A percentile compares a stretch with the other conserved stretches of the same genome.
Conservation (phyloP, 1,139 yeast species). For the Kodamaea fungicola region DNA sequence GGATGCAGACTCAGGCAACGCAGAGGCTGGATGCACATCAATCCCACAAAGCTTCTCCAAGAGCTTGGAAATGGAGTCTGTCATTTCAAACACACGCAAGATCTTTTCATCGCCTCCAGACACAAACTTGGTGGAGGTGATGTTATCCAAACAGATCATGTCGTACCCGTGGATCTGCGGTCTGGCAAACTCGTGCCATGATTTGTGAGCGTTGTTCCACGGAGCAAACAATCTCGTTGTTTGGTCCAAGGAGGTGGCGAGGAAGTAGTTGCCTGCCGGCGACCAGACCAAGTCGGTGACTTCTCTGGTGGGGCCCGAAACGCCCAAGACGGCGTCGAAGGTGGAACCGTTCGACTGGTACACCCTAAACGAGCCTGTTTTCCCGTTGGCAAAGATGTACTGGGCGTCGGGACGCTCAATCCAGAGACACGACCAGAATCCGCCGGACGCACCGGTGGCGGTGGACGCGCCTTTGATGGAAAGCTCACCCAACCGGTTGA, state of each 20-base stretch:
- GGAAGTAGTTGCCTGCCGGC: conserved; percentile 58
- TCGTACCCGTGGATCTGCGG: conserved; percentile 99
- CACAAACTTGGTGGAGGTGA: conserved; percentile 63
- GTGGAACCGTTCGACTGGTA: conserved; percentile 48
- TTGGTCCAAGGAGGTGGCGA: conserved; percentile 84
- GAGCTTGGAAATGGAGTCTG: conserved; percentile 69
- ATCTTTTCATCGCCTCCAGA: conserved; percentile 98
- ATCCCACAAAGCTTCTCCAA: conserved; percentile 55
- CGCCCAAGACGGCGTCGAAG: conserved; percentile 59
- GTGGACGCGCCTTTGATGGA: conserved; percentile 96
- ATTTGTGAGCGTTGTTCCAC: conserved; percentile 36
- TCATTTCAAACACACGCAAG: conserved; percentile 83
- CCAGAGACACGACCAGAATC: conserved; percentile 93
- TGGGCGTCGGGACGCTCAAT: conserved; percentile 43
- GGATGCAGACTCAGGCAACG: conserved; percentile 75
- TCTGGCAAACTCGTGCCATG: conserved; percentile 89
- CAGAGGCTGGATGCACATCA: conserved; percentile 14
- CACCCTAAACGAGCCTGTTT: conserved; percentile 87
- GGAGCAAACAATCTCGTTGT: conserved; percentile 82
- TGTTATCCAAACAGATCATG: conserved; percentile 76
- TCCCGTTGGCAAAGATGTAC: conserved; percentile 74
- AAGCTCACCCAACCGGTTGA: conserved; percentile 80
- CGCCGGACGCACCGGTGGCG: conserved; percentile 98
- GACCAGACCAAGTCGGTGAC: conserved; percentile 86
- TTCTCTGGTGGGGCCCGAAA: conserved; percentile 73